phyloP scores from a whole-genome alignment of 2,329 filamentous ascomycete species.

The Onygenales sp. region DNA sequence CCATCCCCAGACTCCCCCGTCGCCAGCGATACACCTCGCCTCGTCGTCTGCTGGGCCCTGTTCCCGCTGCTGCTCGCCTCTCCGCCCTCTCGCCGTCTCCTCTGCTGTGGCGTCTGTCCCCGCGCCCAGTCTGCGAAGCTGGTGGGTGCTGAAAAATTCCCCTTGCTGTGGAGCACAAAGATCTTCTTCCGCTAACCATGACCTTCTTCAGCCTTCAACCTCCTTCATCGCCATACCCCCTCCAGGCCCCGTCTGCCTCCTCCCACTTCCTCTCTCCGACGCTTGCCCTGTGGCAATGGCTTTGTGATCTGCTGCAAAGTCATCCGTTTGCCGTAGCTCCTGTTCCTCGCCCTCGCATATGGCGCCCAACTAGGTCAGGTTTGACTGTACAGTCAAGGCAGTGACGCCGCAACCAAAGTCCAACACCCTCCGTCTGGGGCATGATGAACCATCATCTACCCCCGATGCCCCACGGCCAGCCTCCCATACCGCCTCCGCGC shows the following conservation, averaged over 20 bases:
- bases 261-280: background rate
- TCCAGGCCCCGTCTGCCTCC: background rate
- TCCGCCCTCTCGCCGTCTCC: no score
- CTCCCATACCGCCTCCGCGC: conserved; percentile 41
- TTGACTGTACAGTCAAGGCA: conserved; percentile 29
- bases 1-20: no score
- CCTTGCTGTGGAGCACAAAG: background rate
- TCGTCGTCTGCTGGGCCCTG: no score
- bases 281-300: conserved; percentile 22
- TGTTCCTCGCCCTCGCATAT: conserved; percentile 23
- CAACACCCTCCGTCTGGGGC: conserved; percentile 18
- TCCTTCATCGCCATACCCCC: background rate
- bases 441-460: conserved; percentile 38
- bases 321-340: conserved; percentile 10
- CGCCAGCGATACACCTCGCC: no score
- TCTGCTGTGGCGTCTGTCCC: no score
- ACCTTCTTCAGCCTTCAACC: background rate
- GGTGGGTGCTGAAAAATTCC: background rate
- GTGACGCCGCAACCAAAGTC: conserved; percentile 11
- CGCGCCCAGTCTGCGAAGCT: no score
- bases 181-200: background rate
- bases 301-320: conserved; percentile 20
- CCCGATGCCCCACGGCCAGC: conserved; percentile 39
- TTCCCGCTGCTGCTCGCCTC: no score
- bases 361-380: conserved; percentile 32